Percentiles rank a stretch among this genome's conserved stretches.
phyloP scores from a whole-genome alignment of 2,329 filamentous ascomycete genomes.

The Grosmannia serpens region DNA sequence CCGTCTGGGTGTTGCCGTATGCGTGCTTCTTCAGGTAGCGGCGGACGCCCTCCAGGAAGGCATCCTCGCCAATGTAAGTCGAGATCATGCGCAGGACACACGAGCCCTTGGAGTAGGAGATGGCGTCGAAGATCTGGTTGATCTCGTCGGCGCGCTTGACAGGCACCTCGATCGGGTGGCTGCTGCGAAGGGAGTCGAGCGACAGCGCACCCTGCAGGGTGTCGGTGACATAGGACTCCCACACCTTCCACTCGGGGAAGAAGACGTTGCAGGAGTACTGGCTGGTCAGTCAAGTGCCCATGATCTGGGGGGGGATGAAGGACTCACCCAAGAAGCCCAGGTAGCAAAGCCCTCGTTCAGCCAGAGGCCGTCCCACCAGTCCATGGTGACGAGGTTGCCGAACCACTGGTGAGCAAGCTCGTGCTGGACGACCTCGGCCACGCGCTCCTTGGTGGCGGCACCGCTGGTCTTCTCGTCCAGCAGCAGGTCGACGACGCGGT shows the following conservation, averaged over 20 bases:
- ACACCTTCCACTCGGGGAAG: constrained; percentile 97
- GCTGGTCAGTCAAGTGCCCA: background rate
- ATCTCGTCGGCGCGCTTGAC: constrained; percentile 93
- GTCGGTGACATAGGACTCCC: constrained; percentile 90
- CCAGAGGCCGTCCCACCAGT: constrained; percentile 89
- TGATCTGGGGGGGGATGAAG: background rate
- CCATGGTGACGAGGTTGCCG: constrained; percentile 84
- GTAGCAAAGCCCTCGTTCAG: constrained; percentile 86
- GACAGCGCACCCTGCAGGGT: constrained; percentile 79
- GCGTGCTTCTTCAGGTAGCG: constrained; percentile 91
- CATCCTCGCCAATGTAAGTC: constrained; percentile 83
- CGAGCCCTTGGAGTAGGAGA: constrained; percentile 94
- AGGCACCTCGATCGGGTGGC: constrained; percentile 91
- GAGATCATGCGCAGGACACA: constrained; percentile 96
- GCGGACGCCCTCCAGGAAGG: constrained; percentile 84
- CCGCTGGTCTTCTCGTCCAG: constrained; percentile 87
- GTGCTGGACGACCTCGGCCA: constrained; percentile 93
- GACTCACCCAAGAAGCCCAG: constrained; percentile 55
- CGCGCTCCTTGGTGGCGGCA: constrained; percentile 79
- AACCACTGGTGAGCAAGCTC: constrained; percentile 94
- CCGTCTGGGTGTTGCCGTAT: constrained; percentile 89
- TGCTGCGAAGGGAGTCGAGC: constrained; percentile 84
- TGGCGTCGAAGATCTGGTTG: constrained; percentile 96
- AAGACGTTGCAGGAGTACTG: constrained; percentile 84
- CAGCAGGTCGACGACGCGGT: constrained; percentile 81